phyloP scores from a whole-genome alignment of 1,284 basidiomycete genomes.

The Heterobasidion occidentale region DNA sequence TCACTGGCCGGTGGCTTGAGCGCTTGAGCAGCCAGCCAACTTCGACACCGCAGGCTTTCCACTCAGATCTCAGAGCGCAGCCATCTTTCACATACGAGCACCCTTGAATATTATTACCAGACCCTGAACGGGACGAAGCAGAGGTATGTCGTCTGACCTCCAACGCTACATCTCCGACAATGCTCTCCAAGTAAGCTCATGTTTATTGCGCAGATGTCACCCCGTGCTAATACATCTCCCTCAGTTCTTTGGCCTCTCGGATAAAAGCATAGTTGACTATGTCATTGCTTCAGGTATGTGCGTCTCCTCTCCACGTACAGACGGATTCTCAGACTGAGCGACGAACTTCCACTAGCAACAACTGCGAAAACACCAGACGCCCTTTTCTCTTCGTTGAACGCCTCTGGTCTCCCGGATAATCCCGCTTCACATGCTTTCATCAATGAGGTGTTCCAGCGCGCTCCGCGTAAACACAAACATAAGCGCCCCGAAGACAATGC shows the following conservation, averaged over 20 bases:
- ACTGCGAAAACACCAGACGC: slow-evolving; percentile 76
- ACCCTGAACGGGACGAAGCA: no score
- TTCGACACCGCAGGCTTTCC: no score
- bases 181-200: slow-evolving; percentile 58
- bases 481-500: slow-evolving; percentile 49
- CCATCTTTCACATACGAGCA: no score
- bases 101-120: no score
- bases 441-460: slow-evolving; percentile 67
- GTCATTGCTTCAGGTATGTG: slow-evolving; percentile 74
- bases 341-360: slow-evolving; percentile 41
- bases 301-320: slow-evolving; percentile 9
- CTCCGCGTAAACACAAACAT: slow-evolving; percentile 65
- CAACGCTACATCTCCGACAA: slow-evolving; percentile 84
- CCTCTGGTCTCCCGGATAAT: slow-evolving; percentile 75
- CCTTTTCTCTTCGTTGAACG: slow-evolving; percentile 69
- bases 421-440: slow-evolving; percentile 77
- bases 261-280: slow-evolving; percentile 79
- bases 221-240: slow-evolving; percentile 1
- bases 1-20: no score
- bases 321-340: slow-evolving; percentile 11
- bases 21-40: no score
- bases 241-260: slow-evolving; percentile 77
- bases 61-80: no score
- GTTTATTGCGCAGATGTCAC: not conserved
- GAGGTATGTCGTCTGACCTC: slow-evolving; percentile 47